Base-by-base conservation (phyloP, 2,329 filamentous ascomycete species). In the Pseudocercospora crystallina region DNA sequence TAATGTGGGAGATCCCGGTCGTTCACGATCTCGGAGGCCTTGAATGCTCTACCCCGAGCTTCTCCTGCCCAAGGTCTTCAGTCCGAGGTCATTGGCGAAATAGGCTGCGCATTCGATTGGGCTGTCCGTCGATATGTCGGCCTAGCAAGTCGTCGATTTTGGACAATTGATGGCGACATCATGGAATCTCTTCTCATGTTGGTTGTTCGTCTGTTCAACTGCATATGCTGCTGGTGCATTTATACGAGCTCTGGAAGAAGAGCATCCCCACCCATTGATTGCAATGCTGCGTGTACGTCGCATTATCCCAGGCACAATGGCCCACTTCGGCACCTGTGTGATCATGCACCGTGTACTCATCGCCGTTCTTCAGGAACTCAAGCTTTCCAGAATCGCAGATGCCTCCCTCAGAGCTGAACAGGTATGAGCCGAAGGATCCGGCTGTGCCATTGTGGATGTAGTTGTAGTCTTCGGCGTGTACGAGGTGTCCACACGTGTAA, bases 181-280 rank as follows among this genome's bases (percentile, higher is more conserved):
- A n/a, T n/a, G n/a, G n/a, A n/a, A n/a, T n/a, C n/a, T n/a, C n/a
- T n/a, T n/a, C n/a, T n/a, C n/a, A n/a, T n/a, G n/a, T n/a, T n/a
- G n/a, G n/a, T n/a, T n/a, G n/a, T 26, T 26, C 20, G 20, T 26
- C 20, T 4, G 20, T 26, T 49, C 43, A 49, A 3, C 34, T 34
- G 20, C 54, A 55, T 31, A 59, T 44, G 39, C 40, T 51, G 36
- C 56, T 57, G 11, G 39, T 59, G 34, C 58, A 60, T 34, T 43
- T 51, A 17, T 51, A 59, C 31, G 51, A 47, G 5, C 17, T 51
- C 32, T 40, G 36, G 20, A 61, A 58, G 17, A 54, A 61, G 14
- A 56, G 26, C 46, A 50, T 51, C 2, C 59, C 59, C 4, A 61
- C 38, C 59, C 59, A 61, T 43, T 55, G 48, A 44, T 51, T 51